Percentiles rank a stretch among this genome's conserved stretches.
phyloP scores from a whole-genome alignment of 805 yeast genomes.

The Candida wancherniae region DNA sequence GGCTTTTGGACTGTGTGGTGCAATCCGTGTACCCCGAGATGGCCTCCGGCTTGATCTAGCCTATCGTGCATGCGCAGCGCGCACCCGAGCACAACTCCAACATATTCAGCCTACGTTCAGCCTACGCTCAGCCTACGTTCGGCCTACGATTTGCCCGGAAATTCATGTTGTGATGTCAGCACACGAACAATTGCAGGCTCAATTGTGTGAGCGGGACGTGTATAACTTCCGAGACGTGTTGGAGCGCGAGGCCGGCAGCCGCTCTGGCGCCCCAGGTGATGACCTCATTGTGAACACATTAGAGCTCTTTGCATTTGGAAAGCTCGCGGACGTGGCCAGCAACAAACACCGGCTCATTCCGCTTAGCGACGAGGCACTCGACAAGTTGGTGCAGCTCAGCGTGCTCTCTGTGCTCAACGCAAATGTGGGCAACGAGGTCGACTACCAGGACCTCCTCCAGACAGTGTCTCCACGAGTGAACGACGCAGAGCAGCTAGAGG shows the following conservation, averaged over 20 bases:
- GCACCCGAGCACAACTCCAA: no score
- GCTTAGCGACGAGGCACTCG: conserved; percentile 10
- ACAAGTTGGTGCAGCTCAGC: conserved; percentile 27
- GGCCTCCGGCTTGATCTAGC: not conserved
- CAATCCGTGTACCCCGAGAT: conserved; percentile 23
- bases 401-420: conserved; percentile 21
- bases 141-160: no score
- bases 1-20: conserved; percentile 21
- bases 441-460: conserved; percentile 14
- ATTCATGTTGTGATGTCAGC: no score
- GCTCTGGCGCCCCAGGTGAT: not conserved
- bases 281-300: conserved; percentile 20
- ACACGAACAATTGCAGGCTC: not conserved
- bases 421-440: conserved; percentile 18
- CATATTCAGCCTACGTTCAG: no score
- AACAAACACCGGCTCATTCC: conserved; percentile 16
- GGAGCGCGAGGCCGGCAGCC: not conserved
- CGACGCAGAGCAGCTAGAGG: conserved; percentile 14
- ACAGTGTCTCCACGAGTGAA: conserved; percentile 3
- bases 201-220: not conserved
- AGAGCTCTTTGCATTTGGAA: conserved; percentile 39
- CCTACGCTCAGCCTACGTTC: no score
- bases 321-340: conserved; percentile 20
- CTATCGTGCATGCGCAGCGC: no score
- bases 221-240: conserved; percentile 9